phyloP scores from a whole-genome alignment of 345 rosid genomes.

The Euphorbia peplus region DNA sequence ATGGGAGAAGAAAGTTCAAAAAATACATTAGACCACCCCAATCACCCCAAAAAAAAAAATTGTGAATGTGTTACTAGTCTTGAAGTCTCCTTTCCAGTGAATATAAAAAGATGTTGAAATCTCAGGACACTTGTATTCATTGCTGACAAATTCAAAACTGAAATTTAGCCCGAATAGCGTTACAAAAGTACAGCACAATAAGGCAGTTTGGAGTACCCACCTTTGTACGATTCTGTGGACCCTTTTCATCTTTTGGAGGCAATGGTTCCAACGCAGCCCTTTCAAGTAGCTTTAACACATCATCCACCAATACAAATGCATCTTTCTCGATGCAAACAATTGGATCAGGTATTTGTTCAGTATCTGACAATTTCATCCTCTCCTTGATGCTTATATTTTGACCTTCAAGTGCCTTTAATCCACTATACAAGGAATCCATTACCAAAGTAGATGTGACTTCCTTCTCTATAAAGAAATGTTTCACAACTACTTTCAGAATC shows the following conservation, averaged over 20 bases:
- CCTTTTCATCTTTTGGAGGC: conserved; percentile 85
- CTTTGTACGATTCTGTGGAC: conserved; percentile 77
- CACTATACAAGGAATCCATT: conserved; percentile 98
- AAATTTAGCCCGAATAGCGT: background rate
- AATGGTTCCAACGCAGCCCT: conserved; percentile 83
- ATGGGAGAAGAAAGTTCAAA: background rate
- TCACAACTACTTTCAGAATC: conserved; percentile 78
- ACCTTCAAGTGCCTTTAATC: conserved; percentile 91
- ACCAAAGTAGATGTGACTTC: conserved; percentile 96
- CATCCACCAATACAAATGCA: conserved; percentile 77
- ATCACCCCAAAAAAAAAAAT: background rate
- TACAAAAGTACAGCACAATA: conserved; percentile 4
- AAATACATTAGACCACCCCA: background rate
- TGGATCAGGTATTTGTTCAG: conserved; percentile 72
- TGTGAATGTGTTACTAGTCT: background rate
- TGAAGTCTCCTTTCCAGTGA: background rate
- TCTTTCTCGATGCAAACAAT: conserved; percentile 70
- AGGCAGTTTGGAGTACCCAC: conserved; percentile 31
- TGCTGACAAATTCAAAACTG: background rate
- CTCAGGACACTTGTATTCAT: background rate
- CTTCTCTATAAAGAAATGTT: conserved; percentile 84
- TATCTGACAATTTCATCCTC: conserved; percentile 45
- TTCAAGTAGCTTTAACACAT: conserved; percentile 63
- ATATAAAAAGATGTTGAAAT: background rate
- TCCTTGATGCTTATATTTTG: conserved; percentile 64